Evolutionary conservation across 2,329 filamentous ascomycete genomes (phyloP).

Genomic region (Phaeosphaeriaceae sp.): DNA sequence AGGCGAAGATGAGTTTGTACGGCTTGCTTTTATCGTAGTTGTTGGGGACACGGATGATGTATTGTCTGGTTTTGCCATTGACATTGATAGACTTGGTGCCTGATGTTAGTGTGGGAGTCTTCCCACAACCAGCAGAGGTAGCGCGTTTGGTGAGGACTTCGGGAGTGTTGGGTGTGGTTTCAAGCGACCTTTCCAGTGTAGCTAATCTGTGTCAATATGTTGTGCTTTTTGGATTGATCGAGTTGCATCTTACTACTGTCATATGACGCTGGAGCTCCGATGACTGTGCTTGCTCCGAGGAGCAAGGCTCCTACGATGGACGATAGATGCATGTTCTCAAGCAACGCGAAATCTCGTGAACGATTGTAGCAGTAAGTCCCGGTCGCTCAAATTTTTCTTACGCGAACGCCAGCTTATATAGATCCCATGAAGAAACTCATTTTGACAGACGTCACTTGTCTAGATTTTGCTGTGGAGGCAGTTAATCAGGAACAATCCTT

Average conservation of each 20-base stretch:
- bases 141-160: conserved; percentile 12
- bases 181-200: background rate
- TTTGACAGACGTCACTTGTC: background rate
- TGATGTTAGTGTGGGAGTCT: conserved; percentile 11
- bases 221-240: background rate
- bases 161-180: conserved; percentile 2
- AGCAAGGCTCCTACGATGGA: conserved; percentile 13
- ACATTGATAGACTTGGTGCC: conserved; percentile 36
- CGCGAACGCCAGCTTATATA: background rate
- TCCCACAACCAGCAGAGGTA: conserved; percentile 20
- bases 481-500: background rate
- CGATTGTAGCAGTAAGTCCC: background rate
- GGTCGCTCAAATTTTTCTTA: background rate
- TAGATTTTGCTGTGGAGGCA: background rate
- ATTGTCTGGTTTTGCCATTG: conserved; percentile 49
- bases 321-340: conserved; percentile 1
- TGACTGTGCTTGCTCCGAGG: conserved; percentile 9
- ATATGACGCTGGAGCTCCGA: conserved; percentile 13
- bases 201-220: background rate
- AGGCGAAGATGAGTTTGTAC: conserved; percentile 52
- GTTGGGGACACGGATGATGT: conserved; percentile 49
- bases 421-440: background rate
- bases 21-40: conserved; percentile 49
- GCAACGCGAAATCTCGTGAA: background rate
- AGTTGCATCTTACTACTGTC: conserved; percentile 8